phyloP scores from a whole-genome alignment of 768 basidiomycete genomes.

The Pisolithus tinctorius region DNA sequence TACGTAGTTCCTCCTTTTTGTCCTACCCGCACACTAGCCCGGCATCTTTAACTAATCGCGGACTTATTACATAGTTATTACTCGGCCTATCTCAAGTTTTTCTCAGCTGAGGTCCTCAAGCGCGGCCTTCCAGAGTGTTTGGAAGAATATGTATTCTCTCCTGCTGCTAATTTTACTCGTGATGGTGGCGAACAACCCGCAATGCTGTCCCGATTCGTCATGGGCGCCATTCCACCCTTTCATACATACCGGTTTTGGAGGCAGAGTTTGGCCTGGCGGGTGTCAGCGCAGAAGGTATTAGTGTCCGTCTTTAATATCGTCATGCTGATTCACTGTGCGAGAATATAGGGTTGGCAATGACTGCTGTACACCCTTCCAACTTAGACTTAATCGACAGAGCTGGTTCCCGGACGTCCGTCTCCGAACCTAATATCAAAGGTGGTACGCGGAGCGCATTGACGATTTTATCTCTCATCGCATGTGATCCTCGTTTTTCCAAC shows the following conservation, averaged over 20 bases:
- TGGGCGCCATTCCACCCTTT: slow-evolving; percentile 59
- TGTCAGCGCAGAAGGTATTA: slow-evolving; percentile 53
- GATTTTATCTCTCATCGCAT: slow-evolving; percentile 46
- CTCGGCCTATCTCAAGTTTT: slow-evolving; percentile 46
- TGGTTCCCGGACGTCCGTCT: slow-evolving; percentile 19
- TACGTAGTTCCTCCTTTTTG: neutral
- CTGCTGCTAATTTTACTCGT: slow-evolving; percentile 20
- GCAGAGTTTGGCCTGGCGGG: slow-evolving; percentile 57
- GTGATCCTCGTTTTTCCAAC: slow-evolving; percentile 35
- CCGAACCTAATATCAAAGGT: slow-evolving; percentile 2
- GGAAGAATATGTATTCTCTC: slow-evolving; percentile 51
- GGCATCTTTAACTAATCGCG: slow-evolving; percentile 1
- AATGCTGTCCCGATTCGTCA: slow-evolving; percentile 53
- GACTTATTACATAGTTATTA: slow-evolving; percentile 39
- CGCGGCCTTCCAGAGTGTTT: slow-evolving; percentile 35
- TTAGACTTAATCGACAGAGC: slow-evolving; percentile 12
- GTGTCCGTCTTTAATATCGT: slow-evolving; percentile 25
- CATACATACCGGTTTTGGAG: slow-evolving; percentile 57
- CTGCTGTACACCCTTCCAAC: slow-evolving; percentile 28
- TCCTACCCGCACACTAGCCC: neutral
- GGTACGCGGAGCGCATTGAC: slow-evolving; percentile 33
- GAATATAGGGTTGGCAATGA: slow-evolving; percentile 46
- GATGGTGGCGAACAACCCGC: slow-evolving; percentile 35
- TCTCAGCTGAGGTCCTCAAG: slow-evolving; percentile 30
- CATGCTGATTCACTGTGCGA: slow-evolving; percentile 10